Evolutionary conservation across 768 basidiomycete species (phyloP).

Genomic region (Boletus rex-veris): DNA sequence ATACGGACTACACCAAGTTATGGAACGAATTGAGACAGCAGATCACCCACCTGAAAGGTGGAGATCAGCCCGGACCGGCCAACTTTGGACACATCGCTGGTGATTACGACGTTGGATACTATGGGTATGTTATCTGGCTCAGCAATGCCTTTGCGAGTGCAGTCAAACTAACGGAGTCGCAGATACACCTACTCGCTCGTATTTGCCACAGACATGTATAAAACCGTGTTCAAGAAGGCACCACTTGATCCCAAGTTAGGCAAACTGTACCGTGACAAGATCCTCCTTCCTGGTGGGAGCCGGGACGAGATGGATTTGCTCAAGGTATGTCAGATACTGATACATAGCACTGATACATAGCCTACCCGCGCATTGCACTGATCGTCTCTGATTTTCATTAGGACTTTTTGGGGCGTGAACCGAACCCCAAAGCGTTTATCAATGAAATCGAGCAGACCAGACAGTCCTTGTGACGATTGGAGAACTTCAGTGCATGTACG

Average conservation of each 20-base stretch:
- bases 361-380: background rate
- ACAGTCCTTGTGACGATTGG: background rate
- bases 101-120: constrained; percentile 67
- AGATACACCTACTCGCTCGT: constrained; percentile 73
- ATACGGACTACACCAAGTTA: constrained; percentile 62
- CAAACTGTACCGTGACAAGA: constrained; percentile 65
- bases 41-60: constrained; percentile 63
- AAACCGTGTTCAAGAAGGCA: constrained; percentile 72
- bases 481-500: too few relatives aligned
- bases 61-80: constrained; percentile 64
- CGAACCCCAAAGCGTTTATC: constrained; percentile 73
- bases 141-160: background rate
- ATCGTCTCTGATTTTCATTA: constrained; percentile 20
- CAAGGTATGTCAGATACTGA: constrained; percentile 41
- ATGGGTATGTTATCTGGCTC: constrained; percentile 38
- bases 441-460: constrained; percentile 55
- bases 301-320: constrained; percentile 73
- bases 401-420: constrained; percentile 76
- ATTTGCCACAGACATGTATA: constrained; percentile 55
- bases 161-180: background rate
- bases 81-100: constrained; percentile 71
- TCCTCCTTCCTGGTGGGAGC: constrained; percentile 66
- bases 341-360: background rate
- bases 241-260: constrained; percentile 69
- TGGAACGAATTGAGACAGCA: constrained; percentile 71